phyloP scores from a whole-genome alignment of 768 basidiomycete genomes.

The Lactarius sanguifluus region DNA sequence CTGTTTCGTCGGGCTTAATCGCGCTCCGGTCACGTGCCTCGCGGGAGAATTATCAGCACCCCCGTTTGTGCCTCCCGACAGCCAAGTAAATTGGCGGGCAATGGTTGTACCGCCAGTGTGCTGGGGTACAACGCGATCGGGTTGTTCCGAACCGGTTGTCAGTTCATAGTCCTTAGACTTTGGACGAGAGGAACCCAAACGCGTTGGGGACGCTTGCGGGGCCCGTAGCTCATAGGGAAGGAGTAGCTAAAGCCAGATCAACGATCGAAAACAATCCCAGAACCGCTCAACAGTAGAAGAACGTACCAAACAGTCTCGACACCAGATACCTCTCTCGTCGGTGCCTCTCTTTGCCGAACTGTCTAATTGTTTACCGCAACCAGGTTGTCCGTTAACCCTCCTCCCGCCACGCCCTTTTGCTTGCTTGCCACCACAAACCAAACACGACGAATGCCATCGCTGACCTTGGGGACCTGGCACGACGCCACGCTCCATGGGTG shows the following conservation, averaged over 20 bases:
- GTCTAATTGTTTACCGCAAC: conserved; percentile 81
- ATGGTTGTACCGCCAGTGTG: conserved; percentile 70
- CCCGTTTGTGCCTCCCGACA: conserved; percentile 38
- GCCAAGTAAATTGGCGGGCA: conserved; percentile 72
- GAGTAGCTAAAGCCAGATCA: conserved; percentile 47
- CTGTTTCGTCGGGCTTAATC: conserved; percentile 66
- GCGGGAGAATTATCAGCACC: conserved; percentile 37
- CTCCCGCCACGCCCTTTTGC: conserved; percentile 42
- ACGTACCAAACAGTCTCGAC: conserved; percentile 75
- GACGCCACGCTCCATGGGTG: conserved; percentile 82
- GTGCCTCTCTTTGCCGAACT: conserved; percentile 75
- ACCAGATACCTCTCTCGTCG: conserved; percentile 69
- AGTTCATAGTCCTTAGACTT: conserved; percentile 41
- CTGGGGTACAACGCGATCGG: conserved; percentile 49
- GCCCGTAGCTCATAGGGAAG: conserved; percentile 51
- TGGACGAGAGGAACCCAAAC: conserved; percentile 45
- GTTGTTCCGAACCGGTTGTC: conserved; percentile 37
- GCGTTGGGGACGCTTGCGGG: conserved; percentile 53
- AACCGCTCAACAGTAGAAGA: neutral
- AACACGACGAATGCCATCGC: conserved; percentile 75
- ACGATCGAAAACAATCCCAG: neutral
- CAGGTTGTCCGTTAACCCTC: conserved; percentile 60
- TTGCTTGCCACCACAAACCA: conserved; percentile 76
- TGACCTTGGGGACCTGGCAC: conserved; percentile 82
- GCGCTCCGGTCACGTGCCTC: conserved; percentile 66